A percentile compares a stretch with the other conserved stretches of the same genome.
Conservation (phyloP, 257 asterid species). For the Cruciata laevipes region DNA sequence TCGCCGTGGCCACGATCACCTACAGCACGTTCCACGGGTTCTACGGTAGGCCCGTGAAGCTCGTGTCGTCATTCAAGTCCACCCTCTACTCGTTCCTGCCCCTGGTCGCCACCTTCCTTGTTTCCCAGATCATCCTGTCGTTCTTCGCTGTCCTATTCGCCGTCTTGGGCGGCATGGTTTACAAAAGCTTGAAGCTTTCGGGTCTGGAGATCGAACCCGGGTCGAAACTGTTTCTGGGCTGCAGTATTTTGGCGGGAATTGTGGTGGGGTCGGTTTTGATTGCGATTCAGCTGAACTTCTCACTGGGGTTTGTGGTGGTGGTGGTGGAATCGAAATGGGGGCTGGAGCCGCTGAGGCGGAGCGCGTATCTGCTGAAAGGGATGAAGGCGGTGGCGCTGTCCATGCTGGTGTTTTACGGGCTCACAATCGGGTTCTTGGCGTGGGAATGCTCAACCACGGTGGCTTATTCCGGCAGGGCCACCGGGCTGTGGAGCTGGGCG, state of each 20-base stretch:
- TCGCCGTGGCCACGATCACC: slow-evolving; percentile 45
- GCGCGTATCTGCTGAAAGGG: slow-evolving; percentile 50
- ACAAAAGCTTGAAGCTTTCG: slow-evolving; percentile 9
- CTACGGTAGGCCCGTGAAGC: slow-evolving; percentile 41
- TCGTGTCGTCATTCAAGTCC: slow-evolving; percentile 42
- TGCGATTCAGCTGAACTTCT: slow-evolving; percentile 41
- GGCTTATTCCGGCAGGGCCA: slow-evolving; percentile 20
- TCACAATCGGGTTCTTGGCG: slow-evolving; percentile 17
- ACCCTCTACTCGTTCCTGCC: slow-evolving; percentile 34
- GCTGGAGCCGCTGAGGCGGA: slow-evolving; percentile 42
- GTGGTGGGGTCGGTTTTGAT: slow-evolving; percentile 15
- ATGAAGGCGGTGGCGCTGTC: slow-evolving; percentile 33
- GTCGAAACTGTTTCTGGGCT: slow-evolving; percentile 15
- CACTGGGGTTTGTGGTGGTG: slow-evolving; percentile 35
- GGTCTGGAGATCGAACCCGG: slow-evolving; percentile 36
- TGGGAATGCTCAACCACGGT: slow-evolving; percentile 24
- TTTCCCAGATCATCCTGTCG: slow-evolving; percentile 8
- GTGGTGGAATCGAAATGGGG: slow-evolving; percentile 72
- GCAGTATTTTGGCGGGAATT: not conserved
- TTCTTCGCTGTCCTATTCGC: slow-evolving; percentile 13
- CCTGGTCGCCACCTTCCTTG: slow-evolving; percentile 21
- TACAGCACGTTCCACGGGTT: slow-evolving; percentile 53
- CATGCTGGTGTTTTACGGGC: slow-evolving; percentile 21
- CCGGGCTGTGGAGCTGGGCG: slow-evolving; percentile 46
- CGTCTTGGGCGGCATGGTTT: slow-evolving; percentile 6